A percentile compares a stretch with the other conserved stretches of the same genome.
phyloP scores from a whole-genome alignment of 306 rosid species.

The Urtica urens region DNA sequence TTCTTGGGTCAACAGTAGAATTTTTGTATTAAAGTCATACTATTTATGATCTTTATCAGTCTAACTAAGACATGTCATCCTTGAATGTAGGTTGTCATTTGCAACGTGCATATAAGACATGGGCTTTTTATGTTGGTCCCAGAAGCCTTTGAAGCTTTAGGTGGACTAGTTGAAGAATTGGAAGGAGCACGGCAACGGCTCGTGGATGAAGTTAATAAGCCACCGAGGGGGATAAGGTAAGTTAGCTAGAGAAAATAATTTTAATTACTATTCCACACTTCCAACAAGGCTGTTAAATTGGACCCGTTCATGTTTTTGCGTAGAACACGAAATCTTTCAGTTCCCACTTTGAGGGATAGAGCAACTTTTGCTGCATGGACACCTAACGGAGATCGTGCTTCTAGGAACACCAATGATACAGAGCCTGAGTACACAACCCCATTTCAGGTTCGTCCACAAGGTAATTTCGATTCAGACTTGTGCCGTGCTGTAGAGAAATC shows the following conservation, averaged over 20 bases:
- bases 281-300: neutral
- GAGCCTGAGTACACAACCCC: constrained; percentile 17
- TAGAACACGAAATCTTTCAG: constrained; percentile 61
- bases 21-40: no score
- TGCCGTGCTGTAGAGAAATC: neutral
- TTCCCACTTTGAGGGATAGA: constrained; percentile 67
- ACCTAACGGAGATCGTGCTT: constrained; percentile 26
- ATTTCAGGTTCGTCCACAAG: constrained; percentile 29
- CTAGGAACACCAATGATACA: constrained; percentile 18
- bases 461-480: constrained; percentile 15
- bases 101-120: constrained; percentile 60
- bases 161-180: constrained; percentile 73
- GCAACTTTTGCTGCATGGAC: constrained; percentile 90
- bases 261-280: neutral
- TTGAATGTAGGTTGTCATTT: constrained; percentile 51
- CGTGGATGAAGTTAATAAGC: constrained; percentile 74
- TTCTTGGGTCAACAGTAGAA: no score
- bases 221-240: constrained; percentile 84
- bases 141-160: constrained; percentile 60
- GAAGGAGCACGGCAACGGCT: constrained; percentile 75
- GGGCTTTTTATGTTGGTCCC: constrained; percentile 91
- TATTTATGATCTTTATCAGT: no score
- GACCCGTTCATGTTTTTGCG: constrained; percentile 10
- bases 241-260: no score
- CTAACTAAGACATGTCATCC: constrained; percentile 20